These are phyloP conservation scores for Metschnikowia noctiluminum DNA, from an alignment of 805 yeast genomes.

Conservation along the genomic window DNA sequence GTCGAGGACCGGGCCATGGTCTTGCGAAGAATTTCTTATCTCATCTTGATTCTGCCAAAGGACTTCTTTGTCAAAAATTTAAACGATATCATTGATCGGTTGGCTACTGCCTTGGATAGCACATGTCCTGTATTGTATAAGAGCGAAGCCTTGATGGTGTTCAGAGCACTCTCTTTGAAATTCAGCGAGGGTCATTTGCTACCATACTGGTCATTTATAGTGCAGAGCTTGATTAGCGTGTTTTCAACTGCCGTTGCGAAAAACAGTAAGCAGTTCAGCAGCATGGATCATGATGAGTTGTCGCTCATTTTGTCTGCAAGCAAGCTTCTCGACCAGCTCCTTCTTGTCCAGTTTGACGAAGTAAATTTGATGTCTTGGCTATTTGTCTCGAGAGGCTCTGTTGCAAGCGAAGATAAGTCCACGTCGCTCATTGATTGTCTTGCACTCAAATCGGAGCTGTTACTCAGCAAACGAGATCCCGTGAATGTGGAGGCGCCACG, in stretches of 20 bases:
- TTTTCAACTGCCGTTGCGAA: conserved; percentile 39
- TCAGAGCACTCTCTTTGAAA: conserved; percentile 63
- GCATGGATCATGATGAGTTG: conserved; percentile 35
- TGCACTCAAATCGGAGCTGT: conserved; percentile 31
- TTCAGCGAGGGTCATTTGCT: conserved; percentile 62
- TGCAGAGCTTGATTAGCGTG: conserved; percentile 54
- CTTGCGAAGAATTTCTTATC: conserved; percentile 59
- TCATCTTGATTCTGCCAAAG: conserved; percentile 58
- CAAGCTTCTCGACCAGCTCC: conserved; percentile 72
- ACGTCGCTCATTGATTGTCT: conserved; percentile 49
- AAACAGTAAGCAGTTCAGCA: conserved; percentile 22
- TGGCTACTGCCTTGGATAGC: conserved; percentile 29
- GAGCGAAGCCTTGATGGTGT: conserved; percentile 48
- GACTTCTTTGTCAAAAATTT: conserved; percentile 54
- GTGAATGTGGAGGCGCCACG: conserved; percentile 35
- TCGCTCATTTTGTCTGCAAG: conserved; percentile 55
- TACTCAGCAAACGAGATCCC: conserved; percentile 33
- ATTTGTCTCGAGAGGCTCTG: conserved; percentile 67
- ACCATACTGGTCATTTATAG: conserved; percentile 67
- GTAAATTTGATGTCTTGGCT: conserved; percentile 81
- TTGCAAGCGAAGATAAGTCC: conserved; percentile 22
- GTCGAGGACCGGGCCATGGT: conserved; percentile 49
- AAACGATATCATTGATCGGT: conserved; percentile 42
- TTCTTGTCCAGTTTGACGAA: conserved; percentile 71
- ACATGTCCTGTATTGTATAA: conserved; percentile 32